Evolutionary conservation across 1,139 yeast genomes (phyloP).

Genomic region (Geotrichum candidum): DNA sequence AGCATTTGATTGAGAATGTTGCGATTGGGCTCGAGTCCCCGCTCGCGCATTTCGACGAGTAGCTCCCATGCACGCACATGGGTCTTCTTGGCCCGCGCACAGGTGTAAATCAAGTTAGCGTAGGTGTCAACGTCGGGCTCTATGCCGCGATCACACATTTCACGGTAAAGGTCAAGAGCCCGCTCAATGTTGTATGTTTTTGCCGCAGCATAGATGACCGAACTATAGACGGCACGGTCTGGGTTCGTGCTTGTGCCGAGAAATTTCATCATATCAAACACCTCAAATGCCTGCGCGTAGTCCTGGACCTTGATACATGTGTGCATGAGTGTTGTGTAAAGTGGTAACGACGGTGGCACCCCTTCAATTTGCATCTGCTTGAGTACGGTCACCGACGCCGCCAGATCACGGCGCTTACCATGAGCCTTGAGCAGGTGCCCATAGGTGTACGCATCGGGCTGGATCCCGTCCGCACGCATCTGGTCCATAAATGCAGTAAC

Average conservation of each 20-base stretch:
- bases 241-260: constrained; percentile 61
- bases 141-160: constrained; percentile 45
- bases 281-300: constrained; percentile 55
- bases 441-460: constrained; percentile 41
- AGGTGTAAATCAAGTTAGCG: constrained; percentile 66
- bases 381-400: constrained; percentile 32
- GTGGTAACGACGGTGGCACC: constrained; percentile 49
- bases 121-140: constrained; percentile 45
- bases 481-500: constrained; percentile 35
- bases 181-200: constrained; percentile 58
- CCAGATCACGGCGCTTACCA: constrained; percentile 34
- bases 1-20: constrained; percentile 63
- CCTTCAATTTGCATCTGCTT: constrained; percentile 47
- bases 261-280: constrained; percentile 84
- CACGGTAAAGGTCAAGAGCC: constrained; percentile 71
- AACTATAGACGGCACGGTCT: constrained; percentile 58
- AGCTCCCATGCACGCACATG: constrained; percentile 68
- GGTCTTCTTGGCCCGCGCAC: constrained; percentile 49
- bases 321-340: constrained; percentile 60
- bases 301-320: constrained; percentile 53
- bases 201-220: constrained; percentile 62
- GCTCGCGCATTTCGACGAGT: constrained; percentile 58
- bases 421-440: constrained; percentile 43
- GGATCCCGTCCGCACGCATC: constrained; percentile 31
- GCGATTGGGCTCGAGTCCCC: constrained; percentile 41